Evolutionary conservation across 495 filamentous ascomycete genomes (phyloP), one percentile per base, ranked within the genome.

Genomic region (Talaromyces borbonicus): DNA sequence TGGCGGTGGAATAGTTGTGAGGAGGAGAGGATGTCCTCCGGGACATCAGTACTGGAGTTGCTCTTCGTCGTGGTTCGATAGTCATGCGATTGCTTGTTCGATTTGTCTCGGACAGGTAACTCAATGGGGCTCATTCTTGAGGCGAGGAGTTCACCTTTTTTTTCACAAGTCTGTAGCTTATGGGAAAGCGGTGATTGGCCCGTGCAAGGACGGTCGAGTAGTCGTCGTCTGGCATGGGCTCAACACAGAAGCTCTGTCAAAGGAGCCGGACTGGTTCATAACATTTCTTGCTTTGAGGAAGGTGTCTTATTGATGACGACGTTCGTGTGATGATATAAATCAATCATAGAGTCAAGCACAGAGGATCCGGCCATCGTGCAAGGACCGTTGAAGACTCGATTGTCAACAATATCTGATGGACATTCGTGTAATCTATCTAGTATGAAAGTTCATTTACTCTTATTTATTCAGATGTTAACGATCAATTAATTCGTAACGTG

Each of bases 61-160:
- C 61, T 67, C 74, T 90, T 95, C 85, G 90, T 96, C 90, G 80
- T 72, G 80, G 78, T 69, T 86, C 62, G 72, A 95, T 79, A 96
- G 92, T 84, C 79, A 98, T 96, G 90, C 90, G 92, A 96, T 96
- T 95, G 87, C 86, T 75, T 62, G 36, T 49, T 31, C 16, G 25
- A 18, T 29, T 58, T 56, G 49, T 63, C 61, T 54, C 14, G 43
- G 27, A 59, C 61, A 60, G 78, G 85, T 93, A 90, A 96, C 92
- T 94, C 87, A 88, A 98, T 95, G 92, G 92, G 92, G 92, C 92
- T 95, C 87, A 98, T 95, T 96, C 87, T 95, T 86, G 92, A 86
- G 80, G 84, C 88, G 89, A 95, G 90, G 85, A 81, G 85, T 78
- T 74, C 73, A 50, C 45, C 53, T 65, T 57, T 59, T 67, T 63